These are phyloP conservation scores for Colletotrichum navitas DNA, from an alignment of 2,329 filamentous ascomycete species.

Conservation along the genomic window DNA sequence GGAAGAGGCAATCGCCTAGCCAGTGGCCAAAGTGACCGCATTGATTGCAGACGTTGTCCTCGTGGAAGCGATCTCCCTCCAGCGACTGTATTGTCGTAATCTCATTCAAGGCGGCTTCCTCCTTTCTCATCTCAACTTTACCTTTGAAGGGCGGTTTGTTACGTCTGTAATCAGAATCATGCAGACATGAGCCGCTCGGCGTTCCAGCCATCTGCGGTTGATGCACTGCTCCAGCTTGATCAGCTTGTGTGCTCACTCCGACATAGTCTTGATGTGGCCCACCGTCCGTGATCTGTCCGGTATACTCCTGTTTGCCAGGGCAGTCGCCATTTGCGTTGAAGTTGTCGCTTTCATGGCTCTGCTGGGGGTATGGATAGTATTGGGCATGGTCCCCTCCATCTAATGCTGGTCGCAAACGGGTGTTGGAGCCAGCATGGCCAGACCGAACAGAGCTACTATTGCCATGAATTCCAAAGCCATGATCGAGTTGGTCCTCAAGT, in stretches of 20 bases:
- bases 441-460: not conserved
- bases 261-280: too few relatives aligned
- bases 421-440: not conserved
- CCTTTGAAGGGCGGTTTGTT: not conserved
- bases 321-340: not conserved
- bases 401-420: not conserved
- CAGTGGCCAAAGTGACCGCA: slow-evolving; percentile 8
- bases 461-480: not conserved
- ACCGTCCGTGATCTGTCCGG: not conserved
- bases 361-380: not conserved
- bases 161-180: not conserved
- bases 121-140: slow-evolving; percentile 10
- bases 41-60: not conserved
- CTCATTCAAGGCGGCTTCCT: not conserved
- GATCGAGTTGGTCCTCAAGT: not conserved
- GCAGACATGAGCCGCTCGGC: not conserved
- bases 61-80: not conserved
- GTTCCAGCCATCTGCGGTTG: not conserved
- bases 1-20: slow-evolving; percentile 12
- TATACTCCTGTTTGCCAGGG: not conserved
- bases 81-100: not conserved
- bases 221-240: not conserved
- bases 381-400: not conserved
- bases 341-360: not conserved
- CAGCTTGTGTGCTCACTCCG: not conserved